phyloP scores from a whole-genome alignment of 305 asterid genomes.

The Solanum aculeatissimum region DNA sequence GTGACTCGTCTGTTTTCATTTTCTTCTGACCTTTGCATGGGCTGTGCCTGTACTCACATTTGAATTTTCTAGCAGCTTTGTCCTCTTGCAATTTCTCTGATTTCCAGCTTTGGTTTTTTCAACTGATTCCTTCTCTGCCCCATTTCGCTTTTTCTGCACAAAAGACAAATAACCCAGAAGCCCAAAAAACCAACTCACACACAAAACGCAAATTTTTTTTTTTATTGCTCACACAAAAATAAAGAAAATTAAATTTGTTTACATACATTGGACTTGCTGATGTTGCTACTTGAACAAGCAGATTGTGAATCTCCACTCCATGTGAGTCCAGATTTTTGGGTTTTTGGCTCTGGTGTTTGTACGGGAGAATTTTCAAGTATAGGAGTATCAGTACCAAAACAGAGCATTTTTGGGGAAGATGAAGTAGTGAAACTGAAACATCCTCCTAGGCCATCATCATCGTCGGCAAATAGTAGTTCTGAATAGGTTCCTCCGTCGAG shows the following conservation, averaged over 20 bases:
- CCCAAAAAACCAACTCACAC: not conserved
- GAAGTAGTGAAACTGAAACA: constrained; percentile 27
- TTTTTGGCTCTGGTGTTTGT: not conserved
- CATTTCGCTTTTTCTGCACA: constrained; percentile 40
- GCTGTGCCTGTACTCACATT: constrained; percentile 2
- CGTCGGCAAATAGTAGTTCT: constrained; percentile 38
- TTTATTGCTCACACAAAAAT: not conserved
- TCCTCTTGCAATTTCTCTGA: constrained; percentile 34
- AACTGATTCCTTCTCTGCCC: constrained; percentile 14
- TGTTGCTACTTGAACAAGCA: constrained; percentile 5
- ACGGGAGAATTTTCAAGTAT: not conserved
- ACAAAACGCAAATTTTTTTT: not conserved
- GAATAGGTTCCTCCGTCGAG: constrained; percentile 37
- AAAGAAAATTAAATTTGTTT: not conserved
- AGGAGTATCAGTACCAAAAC: constrained; percentile 36
- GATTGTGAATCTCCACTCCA: constrained; percentile 19
- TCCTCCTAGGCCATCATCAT: constrained; percentile 11
- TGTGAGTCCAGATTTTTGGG: constrained; percentile 13
- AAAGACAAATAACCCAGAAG: not conserved
- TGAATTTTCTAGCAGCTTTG: constrained; percentile 20
- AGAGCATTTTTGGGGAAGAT: constrained; percentile 44
- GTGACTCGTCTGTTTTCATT: not conserved
- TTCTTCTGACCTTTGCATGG: constrained; percentile 51
- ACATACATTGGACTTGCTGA: constrained; percentile 19
- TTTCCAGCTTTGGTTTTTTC: constrained; percentile 1